Conservation (phyloP, 176 grass and related monocot genomes). For the Aegilops umbellulata region DNA sequence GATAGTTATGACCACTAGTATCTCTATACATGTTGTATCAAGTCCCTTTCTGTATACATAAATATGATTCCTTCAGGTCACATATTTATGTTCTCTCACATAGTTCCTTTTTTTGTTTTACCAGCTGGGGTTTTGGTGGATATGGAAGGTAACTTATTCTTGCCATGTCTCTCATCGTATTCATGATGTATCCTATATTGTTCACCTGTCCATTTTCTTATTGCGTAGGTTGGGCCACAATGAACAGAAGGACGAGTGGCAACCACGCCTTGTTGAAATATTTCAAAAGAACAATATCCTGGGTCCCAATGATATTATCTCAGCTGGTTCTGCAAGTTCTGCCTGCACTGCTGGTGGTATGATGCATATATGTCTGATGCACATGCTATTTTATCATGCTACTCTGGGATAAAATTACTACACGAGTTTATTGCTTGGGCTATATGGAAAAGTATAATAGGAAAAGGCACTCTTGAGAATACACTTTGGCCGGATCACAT, state of each 20-base stretch:
- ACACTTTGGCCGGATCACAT: background rate
- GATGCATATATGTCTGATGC: conserved; percentile 2
- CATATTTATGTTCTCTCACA: conserved; percentile 20
- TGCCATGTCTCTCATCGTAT: conserved; percentile 4
- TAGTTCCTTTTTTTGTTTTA: conserved; percentile 20
- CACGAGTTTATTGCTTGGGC: background rate
- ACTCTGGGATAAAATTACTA: background rate
- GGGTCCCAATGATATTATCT: conserved; percentile 71
- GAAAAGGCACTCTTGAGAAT: background rate
- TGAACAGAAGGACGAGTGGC: conserved; percentile 98
- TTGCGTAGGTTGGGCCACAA: conserved; percentile 82
- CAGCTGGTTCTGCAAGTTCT: conserved; percentile 79
- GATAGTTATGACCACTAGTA: background rate
- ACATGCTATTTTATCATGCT: background rate
- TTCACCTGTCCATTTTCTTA: conserved; percentile 4
- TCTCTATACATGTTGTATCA: conserved; percentile 33
- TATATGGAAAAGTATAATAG: background rate
- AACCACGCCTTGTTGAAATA: conserved; percentile 81
- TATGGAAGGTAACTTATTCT: conserved; percentile 78
- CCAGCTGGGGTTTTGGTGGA: conserved; percentile 98
- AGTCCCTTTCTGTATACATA: background rate
- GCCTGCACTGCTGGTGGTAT: conserved; percentile 95
- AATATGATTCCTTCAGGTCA: conserved; percentile 15
- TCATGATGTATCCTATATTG: background rate
- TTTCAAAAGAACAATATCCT: conserved; percentile 83